Conservation (phyloP, 2,329 filamentous ascomycete species). For the Myotisia sp. region DNA sequence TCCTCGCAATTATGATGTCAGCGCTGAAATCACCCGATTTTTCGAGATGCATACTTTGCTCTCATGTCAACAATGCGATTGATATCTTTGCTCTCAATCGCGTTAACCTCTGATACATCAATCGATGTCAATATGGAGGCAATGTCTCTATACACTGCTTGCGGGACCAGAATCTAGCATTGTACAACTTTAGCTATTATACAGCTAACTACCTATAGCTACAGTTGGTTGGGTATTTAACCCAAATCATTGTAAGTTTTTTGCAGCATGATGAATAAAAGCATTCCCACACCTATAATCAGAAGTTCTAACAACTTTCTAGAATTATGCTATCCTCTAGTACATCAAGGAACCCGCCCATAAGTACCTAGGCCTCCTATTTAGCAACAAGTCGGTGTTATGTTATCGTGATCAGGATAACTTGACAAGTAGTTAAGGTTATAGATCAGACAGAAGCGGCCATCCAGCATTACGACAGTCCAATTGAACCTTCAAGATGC, state of each 20-base stretch:
- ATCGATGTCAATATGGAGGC: slow-evolving; percentile 5
- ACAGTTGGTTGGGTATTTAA: no score
- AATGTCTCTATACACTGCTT: slow-evolving; percentile 7
- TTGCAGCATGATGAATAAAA: slow-evolving; percentile 3
- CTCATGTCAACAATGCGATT: slow-evolving; percentile 6
- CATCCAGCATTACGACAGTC: slow-evolving; percentile 3
- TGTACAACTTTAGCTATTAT: slow-evolving; percentile 5
- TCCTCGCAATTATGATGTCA: slow-evolving; percentile 2
- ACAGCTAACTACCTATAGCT: no score
- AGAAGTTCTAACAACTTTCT: slow-evolving; percentile 2
- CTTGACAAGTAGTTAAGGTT: slow-evolving; percentile 1
- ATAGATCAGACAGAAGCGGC: slow-evolving; percentile 3
- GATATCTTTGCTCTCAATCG: slow-evolving; percentile 2
- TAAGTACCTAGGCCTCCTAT: background rate
- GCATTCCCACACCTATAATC: slow-evolving; percentile 2
- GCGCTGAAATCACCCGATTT: slow-evolving; percentile 2
- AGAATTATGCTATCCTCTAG: background rate
- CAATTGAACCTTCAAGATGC: background rate
- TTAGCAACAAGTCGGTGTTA: background rate
- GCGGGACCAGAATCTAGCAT: background rate
- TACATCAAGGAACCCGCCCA: background rate
- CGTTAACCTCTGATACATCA: slow-evolving; percentile 3
- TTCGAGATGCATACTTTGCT: slow-evolving; percentile 4
- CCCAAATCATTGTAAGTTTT: slow-evolving; percentile 2
- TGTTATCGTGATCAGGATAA: slow-evolving; percentile 2